These are phyloP conservation scores for Backusella tuberculispora DNA, from an alignment of 192 early-diverging fungal species.

Conservation along the genomic window DNA sequence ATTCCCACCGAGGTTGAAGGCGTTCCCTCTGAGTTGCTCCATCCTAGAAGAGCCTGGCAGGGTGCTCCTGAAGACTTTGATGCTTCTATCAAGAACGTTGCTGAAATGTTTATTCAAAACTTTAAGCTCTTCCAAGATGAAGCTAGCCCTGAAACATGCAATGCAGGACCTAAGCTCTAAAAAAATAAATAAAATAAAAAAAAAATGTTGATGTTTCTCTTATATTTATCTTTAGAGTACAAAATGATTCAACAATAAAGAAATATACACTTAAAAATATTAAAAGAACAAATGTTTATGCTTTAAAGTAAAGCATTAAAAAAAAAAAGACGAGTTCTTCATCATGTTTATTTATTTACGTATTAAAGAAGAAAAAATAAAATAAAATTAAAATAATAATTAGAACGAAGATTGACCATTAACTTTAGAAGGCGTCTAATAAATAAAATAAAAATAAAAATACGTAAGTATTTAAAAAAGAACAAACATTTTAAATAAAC, in stretches of 20 bases:
- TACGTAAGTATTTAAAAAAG: not conserved
- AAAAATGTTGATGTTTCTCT: not conserved
- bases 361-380: not conserved
- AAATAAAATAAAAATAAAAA: not conserved
- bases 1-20: conserved; percentile 80
- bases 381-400: not conserved
- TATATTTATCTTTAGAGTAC: not conserved
- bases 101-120: conserved; percentile 84
- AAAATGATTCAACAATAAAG: not conserved
- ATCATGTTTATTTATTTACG: not conserved
- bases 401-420: conserved; percentile 20
- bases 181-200: not conserved
- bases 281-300: not conserved
- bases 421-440: conserved; percentile 21
- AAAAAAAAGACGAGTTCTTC: conserved; percentile 1
- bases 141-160: conserved; percentile 72
- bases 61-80: conserved; percentile 70
- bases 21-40: conserved; percentile 84
- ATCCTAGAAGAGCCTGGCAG: conserved; percentile 87
- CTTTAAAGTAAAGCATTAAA: not conserved
- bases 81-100: conserved; percentile 74
- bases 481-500: not conserved
- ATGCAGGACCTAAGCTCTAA: conserved; percentile 60
- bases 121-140: conserved; percentile 85
- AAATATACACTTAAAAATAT: not conserved